Conservation (phyloP, 1,284 basidiomycete species). For the Violaceomyces palustris region DNA sequence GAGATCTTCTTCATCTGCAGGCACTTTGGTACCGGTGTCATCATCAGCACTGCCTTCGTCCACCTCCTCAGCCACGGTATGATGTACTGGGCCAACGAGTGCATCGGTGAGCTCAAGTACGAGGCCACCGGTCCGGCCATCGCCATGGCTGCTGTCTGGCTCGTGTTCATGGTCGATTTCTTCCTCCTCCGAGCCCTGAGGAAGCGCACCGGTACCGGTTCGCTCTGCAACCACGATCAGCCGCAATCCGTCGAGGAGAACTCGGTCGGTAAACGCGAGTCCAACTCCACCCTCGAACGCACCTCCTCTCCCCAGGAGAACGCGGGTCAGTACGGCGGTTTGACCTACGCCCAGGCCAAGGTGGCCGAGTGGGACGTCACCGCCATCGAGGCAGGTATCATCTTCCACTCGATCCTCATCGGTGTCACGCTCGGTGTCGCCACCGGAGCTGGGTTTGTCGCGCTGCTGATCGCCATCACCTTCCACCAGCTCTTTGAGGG, state of each 20-base stretch:
- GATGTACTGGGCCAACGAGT: constrained; percentile 51
- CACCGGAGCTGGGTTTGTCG: constrained; percentile 27
- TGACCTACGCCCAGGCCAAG: constrained; percentile 13
- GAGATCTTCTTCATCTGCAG: constrained; percentile 22
- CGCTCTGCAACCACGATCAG: constrained; percentile 1
- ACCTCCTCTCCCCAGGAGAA: neutral
- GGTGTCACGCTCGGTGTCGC: constrained; percentile 53
- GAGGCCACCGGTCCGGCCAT: constrained; percentile 55
- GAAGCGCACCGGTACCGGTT: neutral
- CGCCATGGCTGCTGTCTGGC: constrained; percentile 29
- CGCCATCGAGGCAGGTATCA: constrained; percentile 55
- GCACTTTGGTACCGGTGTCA: constrained; percentile 53
- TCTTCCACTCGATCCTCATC: constrained; percentile 53
- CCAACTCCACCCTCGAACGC: constrained; percentile 1
- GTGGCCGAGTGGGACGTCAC: constrained; percentile 39
- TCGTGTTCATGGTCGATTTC: constrained; percentile 52
- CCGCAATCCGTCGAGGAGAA: neutral
- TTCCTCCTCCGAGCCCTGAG: constrained; percentile 10
- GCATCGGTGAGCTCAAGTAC: constrained; percentile 54
- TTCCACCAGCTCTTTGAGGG: constrained; percentile 46
- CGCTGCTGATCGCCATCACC: constrained; percentile 47
- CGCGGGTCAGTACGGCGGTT: constrained; percentile 1
- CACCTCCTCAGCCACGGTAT: constrained; percentile 56
- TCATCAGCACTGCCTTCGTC: constrained; percentile 55
- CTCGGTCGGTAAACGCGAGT: constrained; percentile 1